Evolutionary conservation across 2,329 filamentous ascomycete genomes (phyloP).

Genomic region (Ceratocystis variospora): DNA sequence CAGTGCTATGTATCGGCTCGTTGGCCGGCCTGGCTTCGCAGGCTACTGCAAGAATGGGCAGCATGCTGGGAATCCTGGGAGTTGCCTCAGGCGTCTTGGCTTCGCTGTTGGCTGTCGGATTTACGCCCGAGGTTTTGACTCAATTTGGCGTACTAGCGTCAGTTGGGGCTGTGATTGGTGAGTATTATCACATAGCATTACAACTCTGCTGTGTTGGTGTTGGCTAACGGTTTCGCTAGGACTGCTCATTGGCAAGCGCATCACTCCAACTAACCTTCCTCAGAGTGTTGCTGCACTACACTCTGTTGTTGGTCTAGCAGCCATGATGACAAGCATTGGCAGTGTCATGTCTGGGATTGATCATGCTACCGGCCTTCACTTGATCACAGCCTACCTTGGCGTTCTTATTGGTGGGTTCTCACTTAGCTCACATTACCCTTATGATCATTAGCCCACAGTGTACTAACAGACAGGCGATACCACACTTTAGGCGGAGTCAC

Average conservation of each 20-base stretch:
- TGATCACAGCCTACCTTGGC: slow-evolving; percentile 75
- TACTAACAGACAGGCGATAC: not conserved
- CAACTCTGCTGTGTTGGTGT: slow-evolving; percentile 18
- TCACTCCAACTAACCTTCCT: slow-evolving; percentile 75
- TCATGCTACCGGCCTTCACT: slow-evolving; percentile 61
- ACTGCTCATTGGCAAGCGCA: slow-evolving; percentile 67
- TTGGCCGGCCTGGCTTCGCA: slow-evolving; percentile 72
- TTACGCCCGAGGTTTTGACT: slow-evolving; percentile 60
- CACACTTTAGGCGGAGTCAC: slow-evolving; percentile 50
- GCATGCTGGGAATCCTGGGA: slow-evolving; percentile 74
- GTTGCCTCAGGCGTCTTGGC: slow-evolving; percentile 72
- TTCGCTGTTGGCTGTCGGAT: slow-evolving; percentile 67
- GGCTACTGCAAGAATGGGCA: slow-evolving; percentile 68
- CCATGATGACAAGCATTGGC: slow-evolving; percentile 76
- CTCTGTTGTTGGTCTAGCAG: slow-evolving; percentile 78
- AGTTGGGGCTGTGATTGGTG: slow-evolving; percentile 51
- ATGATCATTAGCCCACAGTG: no score
- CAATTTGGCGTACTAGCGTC: slow-evolving; percentile 69
- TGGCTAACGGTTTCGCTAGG: slow-evolving; percentile 29
- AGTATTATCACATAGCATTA: not conserved
- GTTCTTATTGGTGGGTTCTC: slow-evolving; percentile 54
- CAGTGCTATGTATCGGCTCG: slow-evolving; percentile 71
- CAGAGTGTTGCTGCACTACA: slow-evolving; percentile 83
- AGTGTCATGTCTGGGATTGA: slow-evolving; percentile 64
- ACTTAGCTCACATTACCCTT: no score